phyloP scores from a whole-genome alignment of 805 yeast genomes.

The Komagataella phaffii region DNA sequence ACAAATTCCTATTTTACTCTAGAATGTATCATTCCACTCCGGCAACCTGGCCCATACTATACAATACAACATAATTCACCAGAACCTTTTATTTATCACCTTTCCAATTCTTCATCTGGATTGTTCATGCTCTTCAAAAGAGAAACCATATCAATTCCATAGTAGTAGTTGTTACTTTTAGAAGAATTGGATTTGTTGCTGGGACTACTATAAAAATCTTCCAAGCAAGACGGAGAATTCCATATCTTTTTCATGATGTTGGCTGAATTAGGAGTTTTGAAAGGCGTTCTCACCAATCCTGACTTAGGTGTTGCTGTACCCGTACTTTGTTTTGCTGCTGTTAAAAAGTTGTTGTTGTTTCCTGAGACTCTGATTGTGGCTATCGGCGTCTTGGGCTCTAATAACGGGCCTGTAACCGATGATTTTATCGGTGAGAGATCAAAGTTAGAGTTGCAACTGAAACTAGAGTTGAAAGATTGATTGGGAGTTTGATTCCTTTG shows the following conservation, averaged over 20 bases:
- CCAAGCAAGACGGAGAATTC: conserved; percentile 55
- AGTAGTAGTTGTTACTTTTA: neutral
- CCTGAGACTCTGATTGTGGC: neutral
- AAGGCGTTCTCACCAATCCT: conserved; percentile 6
- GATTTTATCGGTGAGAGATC: conserved; percentile 49
- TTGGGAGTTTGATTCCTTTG: neutral
- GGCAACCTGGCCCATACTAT: neutral
- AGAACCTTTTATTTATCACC: neutral
- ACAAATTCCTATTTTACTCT: neutral
- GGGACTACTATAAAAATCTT: conserved; percentile 52
- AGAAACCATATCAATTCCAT: neutral
- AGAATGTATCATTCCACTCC: neutral
- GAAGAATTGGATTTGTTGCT: conserved; percentile 3
- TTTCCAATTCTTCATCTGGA: neutral
- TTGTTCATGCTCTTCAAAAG: neutral
- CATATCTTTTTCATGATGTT: conserved; percentile 31
- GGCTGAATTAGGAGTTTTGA: conserved; percentile 5
- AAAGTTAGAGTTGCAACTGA: conserved; percentile 51
- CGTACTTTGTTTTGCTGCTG: conserved; percentile 3
- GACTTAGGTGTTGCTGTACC: conserved; percentile 5
- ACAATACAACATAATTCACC: neutral
- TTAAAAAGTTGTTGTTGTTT: conserved; percentile 8
- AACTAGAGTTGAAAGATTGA: conserved; percentile 46
- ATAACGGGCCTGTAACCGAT: conserved; percentile 48
- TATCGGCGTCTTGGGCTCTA: conserved; percentile 52